Conservation (phyloP, 2,329 filamentous ascomycete genomes). For the Metarhizium brunneum region DNA sequence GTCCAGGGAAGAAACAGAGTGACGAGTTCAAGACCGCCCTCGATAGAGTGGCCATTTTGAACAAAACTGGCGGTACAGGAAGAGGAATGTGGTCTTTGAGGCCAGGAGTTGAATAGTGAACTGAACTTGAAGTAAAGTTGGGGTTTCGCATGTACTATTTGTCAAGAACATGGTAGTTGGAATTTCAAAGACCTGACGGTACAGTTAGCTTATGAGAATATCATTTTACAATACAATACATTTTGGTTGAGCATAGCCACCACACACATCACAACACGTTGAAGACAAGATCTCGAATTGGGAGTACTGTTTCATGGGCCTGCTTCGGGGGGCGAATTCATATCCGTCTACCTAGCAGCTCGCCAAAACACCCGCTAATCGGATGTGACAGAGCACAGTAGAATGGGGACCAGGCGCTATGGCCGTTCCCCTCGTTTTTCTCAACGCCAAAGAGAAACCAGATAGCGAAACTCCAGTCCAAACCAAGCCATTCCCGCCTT, state of each 20-base stretch:
- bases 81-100: slow-evolving; percentile 46
- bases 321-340: slow-evolving; percentile 35
- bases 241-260: neutral
- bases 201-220: neutral
- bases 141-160: neutral
- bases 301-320: slow-evolving; percentile 29
- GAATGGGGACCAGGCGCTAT: slow-evolving; percentile 54
- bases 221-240: neutral
- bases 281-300: slow-evolving; percentile 12
- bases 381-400: slow-evolving; percentile 35
- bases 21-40: slow-evolving; percentile 77
- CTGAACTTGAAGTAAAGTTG: neutral
- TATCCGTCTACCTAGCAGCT: slow-evolving; percentile 30
- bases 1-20: slow-evolving; percentile 53
- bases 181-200: neutral
- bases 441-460: slow-evolving; percentile 54
- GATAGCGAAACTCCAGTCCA: slow-evolving; percentile 31
- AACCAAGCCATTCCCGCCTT: slow-evolving; percentile 17
- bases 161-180: neutral
- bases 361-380: slow-evolving; percentile 14
- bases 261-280: neutral
- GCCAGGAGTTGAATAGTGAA: slow-evolving; percentile 16
- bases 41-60: slow-evolving; percentile 63
- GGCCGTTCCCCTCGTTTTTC: slow-evolving; percentile 67
- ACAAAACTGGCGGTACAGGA: slow-evolving; percentile 45